phyloP scores from a whole-genome alignment of 2,329 filamentous ascomycete species.

The Rutstroemia sydowiana region DNA sequence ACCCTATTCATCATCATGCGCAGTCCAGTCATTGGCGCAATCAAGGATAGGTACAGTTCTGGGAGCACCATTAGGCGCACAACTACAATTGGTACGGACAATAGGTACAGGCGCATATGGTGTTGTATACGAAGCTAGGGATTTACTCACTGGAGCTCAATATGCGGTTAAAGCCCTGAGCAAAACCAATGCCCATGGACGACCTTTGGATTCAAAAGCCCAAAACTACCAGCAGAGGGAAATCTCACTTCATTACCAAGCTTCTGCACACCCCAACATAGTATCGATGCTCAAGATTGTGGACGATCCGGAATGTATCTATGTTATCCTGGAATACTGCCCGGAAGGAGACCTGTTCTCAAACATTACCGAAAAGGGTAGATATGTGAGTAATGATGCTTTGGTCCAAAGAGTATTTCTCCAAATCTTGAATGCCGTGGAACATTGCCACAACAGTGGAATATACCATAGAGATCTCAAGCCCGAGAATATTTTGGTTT shows the following conservation, averaged over 20 bases:
- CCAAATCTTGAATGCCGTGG: slow-evolving; percentile 92
- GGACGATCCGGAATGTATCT: slow-evolving; percentile 86
- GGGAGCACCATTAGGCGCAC: slow-evolving; percentile 50
- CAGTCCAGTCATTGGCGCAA: slow-evolving; percentile 55
- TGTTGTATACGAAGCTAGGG: slow-evolving; percentile 87
- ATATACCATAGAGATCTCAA: slow-evolving; percentile 98
- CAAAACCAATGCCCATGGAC: slow-evolving; percentile 70
- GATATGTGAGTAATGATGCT: slow-evolving; percentile 87
- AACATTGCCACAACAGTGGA: slow-evolving; percentile 85
- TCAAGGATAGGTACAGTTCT: slow-evolving; percentile 79
- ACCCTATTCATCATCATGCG: slow-evolving; percentile 4
- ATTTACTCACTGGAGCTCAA: slow-evolving; percentile 58
- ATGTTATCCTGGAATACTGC: slow-evolving; percentile 94
- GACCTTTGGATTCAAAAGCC: slow-evolving; percentile 73
- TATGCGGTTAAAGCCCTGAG: slow-evolving; percentile 97
- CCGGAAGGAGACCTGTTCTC: slow-evolving; percentile 94
- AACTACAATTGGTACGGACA: slow-evolving; percentile 72
- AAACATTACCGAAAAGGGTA: slow-evolving; percentile 92
- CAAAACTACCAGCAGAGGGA: slow-evolving; percentile 87
- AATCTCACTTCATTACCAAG: slow-evolving; percentile 83
- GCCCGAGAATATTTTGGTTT: slow-evolving; percentile 94
- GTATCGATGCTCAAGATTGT: slow-evolving; percentile 92
- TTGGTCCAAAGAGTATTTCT: slow-evolving; percentile 83
- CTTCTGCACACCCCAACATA: slow-evolving; percentile 84
- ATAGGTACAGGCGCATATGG: slow-evolving; percentile 93